These are phyloP conservation scores for Candida pini DNA, from an alignment of 805 yeast genomes.

Conservation along the genomic window DNA sequence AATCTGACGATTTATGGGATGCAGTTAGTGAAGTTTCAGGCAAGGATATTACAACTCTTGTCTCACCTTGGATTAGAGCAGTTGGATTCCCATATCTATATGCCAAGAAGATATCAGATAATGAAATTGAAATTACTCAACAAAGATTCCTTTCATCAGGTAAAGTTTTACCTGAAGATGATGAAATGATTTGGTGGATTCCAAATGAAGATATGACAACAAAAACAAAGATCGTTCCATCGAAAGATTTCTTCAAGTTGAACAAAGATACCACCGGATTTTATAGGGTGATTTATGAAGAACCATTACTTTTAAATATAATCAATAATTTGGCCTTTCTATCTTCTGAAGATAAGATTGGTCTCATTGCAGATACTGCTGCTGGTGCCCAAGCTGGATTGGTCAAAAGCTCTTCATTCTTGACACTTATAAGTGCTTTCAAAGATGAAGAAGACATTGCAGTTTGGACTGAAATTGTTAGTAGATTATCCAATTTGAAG, in stretches of 20 bases:
- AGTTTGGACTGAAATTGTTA: constrained; percentile 52
- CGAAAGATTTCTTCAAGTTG: constrained; percentile 32
- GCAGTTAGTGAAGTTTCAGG: constrained; percentile 61
- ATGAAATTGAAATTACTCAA: constrained; percentile 42
- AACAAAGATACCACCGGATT: constrained; percentile 48
- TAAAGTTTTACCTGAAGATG: constrained; percentile 51
- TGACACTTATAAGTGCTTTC: constrained; percentile 35
- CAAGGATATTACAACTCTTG: constrained; percentile 49
- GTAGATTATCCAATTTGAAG: constrained; percentile 32
- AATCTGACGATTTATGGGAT: constrained; percentile 67
- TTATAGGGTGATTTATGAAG: constrained; percentile 49
- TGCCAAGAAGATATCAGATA: constrained; percentile 34
- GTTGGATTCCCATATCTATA: constrained; percentile 69
- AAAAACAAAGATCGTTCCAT: constrained; percentile 15
- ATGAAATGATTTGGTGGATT: constrained; percentile 54
- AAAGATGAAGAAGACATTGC: constrained; percentile 35
- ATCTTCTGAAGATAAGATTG: constrained; percentile 45
- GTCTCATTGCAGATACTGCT: constrained; percentile 47
- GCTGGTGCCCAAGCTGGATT: constrained; percentile 45
- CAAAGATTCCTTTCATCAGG: constrained; percentile 60
- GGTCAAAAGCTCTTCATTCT: constrained; percentile 35
- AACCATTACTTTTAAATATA: constrained; percentile 33
- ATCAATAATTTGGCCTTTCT: constrained; percentile 34
- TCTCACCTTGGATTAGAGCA: constrained; percentile 68
- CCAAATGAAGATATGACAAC: constrained; percentile 32